Evolutionary conservation across 1,284 basidiomycete species (phyloP).

Genomic region (Naganishia sp.): DNA sequence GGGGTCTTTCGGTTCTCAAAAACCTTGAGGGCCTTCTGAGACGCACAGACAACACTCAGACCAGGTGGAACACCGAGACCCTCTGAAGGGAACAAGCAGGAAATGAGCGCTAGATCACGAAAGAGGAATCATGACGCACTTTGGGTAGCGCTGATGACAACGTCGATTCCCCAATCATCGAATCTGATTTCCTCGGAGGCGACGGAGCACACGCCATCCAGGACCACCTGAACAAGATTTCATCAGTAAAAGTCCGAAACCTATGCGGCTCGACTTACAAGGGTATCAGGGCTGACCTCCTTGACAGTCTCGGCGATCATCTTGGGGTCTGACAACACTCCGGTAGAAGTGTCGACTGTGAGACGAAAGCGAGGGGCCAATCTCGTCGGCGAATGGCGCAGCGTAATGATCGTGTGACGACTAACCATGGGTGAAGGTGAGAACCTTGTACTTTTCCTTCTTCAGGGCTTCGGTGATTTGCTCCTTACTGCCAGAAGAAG

Average conservation of each 20-base stretch:
- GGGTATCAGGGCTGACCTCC: slow-evolving; percentile 78
- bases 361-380: background rate
- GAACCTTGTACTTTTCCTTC: slow-evolving; percentile 81
- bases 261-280: slow-evolving; percentile 57
- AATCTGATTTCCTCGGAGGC: slow-evolving; percentile 93
- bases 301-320: slow-evolving; percentile 74
- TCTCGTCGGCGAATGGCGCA: background rate
- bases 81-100: slow-evolving; percentile 30
- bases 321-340: slow-evolving; percentile 84
- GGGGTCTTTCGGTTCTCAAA: slow-evolving; percentile 71
- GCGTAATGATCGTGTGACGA: background rate
- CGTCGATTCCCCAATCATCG: slow-evolving; percentile 91
- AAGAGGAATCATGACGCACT: slow-evolving; percentile 47
- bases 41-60: slow-evolving; percentile 80
- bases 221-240: slow-evolving; percentile 60
- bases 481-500: slow-evolving; percentile 40
- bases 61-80: slow-evolving; percentile 95
- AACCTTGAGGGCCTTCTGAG: slow-evolving; percentile 74
- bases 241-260: background rate
- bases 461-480: slow-evolving; percentile 63
- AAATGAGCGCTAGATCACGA: background rate
- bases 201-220: slow-evolving; percentile 94
- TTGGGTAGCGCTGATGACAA: slow-evolving; percentile 90
- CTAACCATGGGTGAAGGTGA: slow-evolving; percentile 87
- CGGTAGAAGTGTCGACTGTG: slow-evolving; percentile 75